Evolutionary conservation across 106 monocot genomes (phyloP), one percentile per base, ranked within the genome.

Genomic region (Dendrobium catenatum): DNA sequence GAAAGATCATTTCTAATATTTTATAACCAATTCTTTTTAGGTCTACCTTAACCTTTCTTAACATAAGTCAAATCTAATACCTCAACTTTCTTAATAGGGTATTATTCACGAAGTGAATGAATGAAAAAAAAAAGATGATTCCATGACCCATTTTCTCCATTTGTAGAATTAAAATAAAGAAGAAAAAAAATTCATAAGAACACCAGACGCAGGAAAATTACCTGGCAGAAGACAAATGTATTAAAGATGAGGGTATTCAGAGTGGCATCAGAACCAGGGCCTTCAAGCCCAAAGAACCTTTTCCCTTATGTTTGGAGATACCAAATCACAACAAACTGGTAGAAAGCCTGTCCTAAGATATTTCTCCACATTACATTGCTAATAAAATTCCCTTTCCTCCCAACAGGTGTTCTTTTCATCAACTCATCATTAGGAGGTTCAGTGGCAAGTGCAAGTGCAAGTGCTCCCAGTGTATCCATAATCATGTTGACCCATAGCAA

Each of bases 401-500:
- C 96, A 44, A 93, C 93, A 15, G 96, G 96, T 18, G 79, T 47
- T 68, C 90, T 94, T 61, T 94, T 88, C 92, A 97, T 94, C 67
- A 97, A 77, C 4, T 90, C 97, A 80, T 90, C 89, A 22, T 87
- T 84, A 42, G 97, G 97, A 18, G 97, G 97, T 72, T 97, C 94
- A 0, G 97, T 97, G 26, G 26, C 26, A 26, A 26, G 26, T 26
- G 97, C 97, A 79, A 97, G 85, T 55, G 97, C 97, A 49, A 97
- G 92, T 9, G 97, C 97, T 76, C 97, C 97, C 13, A 97, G 77
- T 54, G 97, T 94, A 79, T 97, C 97, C 97, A 97, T 97, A 59
- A 97, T 97, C 97, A 94, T 97, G 85, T 97, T 94, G 20, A 97
- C 97, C 97, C 97, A 97, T n/a, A 97, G 89, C 68, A 97, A 76